Conservation (phyloP, 1,284 basidiomycete genomes). For the Xerocomus nothofagi region DNA sequence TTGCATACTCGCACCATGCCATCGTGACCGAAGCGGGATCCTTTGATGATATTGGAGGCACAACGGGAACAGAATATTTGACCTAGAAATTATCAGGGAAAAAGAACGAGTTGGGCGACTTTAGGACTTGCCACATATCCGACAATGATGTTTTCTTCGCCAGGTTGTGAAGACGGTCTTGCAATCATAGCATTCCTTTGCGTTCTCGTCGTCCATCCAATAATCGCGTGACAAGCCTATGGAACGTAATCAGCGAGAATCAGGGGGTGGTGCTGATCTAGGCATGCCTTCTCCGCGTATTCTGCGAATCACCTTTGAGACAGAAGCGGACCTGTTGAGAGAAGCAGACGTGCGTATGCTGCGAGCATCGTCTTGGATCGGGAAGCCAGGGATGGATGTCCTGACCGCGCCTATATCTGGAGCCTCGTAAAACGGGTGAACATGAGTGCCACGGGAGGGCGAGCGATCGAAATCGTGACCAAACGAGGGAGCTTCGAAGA, state of each 20-base stretch:
- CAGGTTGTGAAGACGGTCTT: slow-evolving; percentile 89
- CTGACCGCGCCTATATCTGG: slow-evolving; percentile 62
- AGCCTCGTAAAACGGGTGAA: slow-evolving; percentile 52
- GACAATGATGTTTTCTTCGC: slow-evolving; percentile 93
- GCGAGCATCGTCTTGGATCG: slow-evolving; percentile 78
- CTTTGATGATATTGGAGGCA: slow-evolving; percentile 97
- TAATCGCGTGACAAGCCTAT: slow-evolving; percentile 83
- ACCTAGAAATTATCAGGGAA: slow-evolving; percentile 43
- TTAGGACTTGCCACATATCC: slow-evolving; percentile 76
- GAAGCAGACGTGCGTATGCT: slow-evolving; percentile 74
- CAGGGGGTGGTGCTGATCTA: neutral
- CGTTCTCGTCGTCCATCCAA: slow-evolving; percentile 98
- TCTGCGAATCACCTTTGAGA: slow-evolving; percentile 85
- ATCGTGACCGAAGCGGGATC: slow-evolving; percentile 89
- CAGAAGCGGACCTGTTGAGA: slow-evolving; percentile 73
- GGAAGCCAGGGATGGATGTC: slow-evolving; percentile 79
- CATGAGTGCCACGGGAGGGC: slow-evolving; percentile 51
- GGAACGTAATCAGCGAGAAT: slow-evolving; percentile 13
- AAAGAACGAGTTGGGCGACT: neutral
- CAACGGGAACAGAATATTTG: slow-evolving; percentile 92
- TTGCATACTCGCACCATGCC: slow-evolving; percentile 95
- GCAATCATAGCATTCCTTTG: slow-evolving; percentile 95
- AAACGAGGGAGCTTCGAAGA: slow-evolving; percentile 70
- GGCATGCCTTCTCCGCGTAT: slow-evolving; percentile 79
- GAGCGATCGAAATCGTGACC: slow-evolving; percentile 61